These are phyloP conservation scores for Sphaerostilbella broomeana DNA, from an alignment of 2,329 filamentous ascomycete genomes.

Conservation along the genomic window DNA sequence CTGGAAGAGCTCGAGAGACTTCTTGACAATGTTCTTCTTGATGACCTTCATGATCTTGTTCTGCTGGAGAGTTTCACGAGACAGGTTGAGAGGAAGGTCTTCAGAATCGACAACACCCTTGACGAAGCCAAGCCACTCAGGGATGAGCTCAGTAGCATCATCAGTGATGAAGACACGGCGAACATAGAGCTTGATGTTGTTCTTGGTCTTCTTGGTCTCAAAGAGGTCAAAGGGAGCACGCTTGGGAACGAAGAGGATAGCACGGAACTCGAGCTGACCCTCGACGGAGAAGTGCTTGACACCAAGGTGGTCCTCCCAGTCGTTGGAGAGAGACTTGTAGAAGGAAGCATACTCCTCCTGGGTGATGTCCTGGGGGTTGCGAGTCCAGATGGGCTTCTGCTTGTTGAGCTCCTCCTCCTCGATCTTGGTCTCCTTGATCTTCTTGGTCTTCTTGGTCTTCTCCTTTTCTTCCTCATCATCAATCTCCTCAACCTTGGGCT, in stretches of 20 bases:
- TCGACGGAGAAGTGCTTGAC: conserved; percentile 99
- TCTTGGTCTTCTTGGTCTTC: conserved; percentile 98
- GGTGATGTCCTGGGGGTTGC: conserved; percentile 91
- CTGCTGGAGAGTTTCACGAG: conserved; percentile 99
- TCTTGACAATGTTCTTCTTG: conserved; percentile 99
- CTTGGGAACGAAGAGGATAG: conserved; percentile 99
- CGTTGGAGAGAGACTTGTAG: conserved; percentile 99
- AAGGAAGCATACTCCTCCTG: conserved; percentile 97
- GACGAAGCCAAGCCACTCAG: conserved; percentile 98
- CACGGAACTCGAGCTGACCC: conserved; percentile 99
- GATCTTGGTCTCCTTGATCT: conserved; percentile 95
- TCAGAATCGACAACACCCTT: conserved; percentile 99
- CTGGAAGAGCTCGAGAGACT: conserved; percentile 97
- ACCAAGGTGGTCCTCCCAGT: conserved; percentile 98
- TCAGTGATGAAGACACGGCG: conserved; percentile 99
- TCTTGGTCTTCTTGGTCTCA: conserved; percentile 99
- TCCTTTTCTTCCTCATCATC: conserved; percentile 79
- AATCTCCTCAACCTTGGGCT: conserved; percentile 91
- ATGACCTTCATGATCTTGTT: conserved; percentile 99
- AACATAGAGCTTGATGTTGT: conserved; percentile 99
- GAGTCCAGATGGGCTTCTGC: conserved; percentile 99
- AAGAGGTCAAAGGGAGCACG: conserved; percentile 99
- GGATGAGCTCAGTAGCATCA: conserved; percentile 96
- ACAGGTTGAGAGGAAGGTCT: conserved; percentile 98
- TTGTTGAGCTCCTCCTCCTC: conserved; percentile 99